Evolutionary conservation across 2,329 filamentous ascomycete genomes (phyloP).

Genomic region (Elsinoe batatas): DNA sequence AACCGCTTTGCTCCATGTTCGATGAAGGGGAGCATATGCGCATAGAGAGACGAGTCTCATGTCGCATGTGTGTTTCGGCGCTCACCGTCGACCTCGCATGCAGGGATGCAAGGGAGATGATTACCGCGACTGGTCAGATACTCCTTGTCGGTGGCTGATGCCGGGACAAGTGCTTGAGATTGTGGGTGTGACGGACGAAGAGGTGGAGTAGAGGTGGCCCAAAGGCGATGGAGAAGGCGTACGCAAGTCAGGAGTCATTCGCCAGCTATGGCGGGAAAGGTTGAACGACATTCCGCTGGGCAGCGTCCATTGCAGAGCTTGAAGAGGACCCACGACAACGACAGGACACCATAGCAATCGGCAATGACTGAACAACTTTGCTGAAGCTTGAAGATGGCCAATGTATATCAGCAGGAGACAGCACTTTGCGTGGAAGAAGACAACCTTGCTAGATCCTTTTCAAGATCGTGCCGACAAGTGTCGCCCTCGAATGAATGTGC

Average conservation of each 20-base stretch:
- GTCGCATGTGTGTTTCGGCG: constrained; percentile 37
- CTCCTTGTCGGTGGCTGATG: constrained; percentile 43
- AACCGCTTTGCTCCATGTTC: constrained; percentile 54
- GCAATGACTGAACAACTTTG: background rate
- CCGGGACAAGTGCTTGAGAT: constrained; percentile 36
- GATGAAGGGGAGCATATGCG: constrained; percentile 20
- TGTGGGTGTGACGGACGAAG: background rate
- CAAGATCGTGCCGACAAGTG: constrained; percentile 51
- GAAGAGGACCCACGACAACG: background rate
- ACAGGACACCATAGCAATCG: background rate
- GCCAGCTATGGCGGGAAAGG: background rate
- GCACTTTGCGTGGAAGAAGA: constrained; percentile 33
- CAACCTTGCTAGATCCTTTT: constrained; percentile 45
- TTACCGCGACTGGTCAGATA: constrained; percentile 57
- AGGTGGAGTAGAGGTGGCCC: constrained; percentile 1
- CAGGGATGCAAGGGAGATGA: constrained; percentile 48
- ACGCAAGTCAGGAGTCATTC: constrained; percentile 32
- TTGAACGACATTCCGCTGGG: background rate
- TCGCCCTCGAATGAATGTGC: constrained; percentile 28
- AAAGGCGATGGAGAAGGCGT: constrained; percentile 34
- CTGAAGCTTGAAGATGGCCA: constrained; percentile 13
- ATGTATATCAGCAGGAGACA: background rate
- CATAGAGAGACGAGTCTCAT: constrained; percentile 13
- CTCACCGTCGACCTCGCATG: constrained; percentile 46
- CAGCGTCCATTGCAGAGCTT: background rate